Evolutionary conservation across 2,329 filamentous ascomycete genomes (phyloP), one percentile per base, ranked within the genome.

Genomic region (Pyricularia grisea): DNA sequence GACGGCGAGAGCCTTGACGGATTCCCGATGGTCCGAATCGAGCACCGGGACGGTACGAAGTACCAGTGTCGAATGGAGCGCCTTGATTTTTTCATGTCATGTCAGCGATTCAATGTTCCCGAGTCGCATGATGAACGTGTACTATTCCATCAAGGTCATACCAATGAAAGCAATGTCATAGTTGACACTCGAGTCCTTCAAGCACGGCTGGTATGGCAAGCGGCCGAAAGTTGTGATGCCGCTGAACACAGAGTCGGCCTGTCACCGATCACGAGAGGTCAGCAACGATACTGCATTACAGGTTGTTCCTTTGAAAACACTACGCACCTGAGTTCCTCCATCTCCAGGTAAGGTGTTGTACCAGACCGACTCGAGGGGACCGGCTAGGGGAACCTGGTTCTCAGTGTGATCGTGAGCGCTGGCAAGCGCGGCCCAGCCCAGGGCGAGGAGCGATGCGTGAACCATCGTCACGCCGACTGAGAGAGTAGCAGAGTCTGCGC

Each of bases 141-240:
- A 6, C 23, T 7, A 30, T 17, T 63, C 11, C n/a, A 17, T 27
- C 10, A 3, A 20, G 17, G 25, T 14, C 36, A 10, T 72, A 90
- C 91, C 92, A 67, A 95, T 87, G 78, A 96, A 95, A 1, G 92
- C 92, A 78, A 96, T 94, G 72, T 96, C 92, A 74, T 91, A 96
- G 74, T 89, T 87, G 72, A 90, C 88, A 30, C 88, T 84, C 60
- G 87, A 84, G 71, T 85, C 89, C n/a, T 86, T 82, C 4, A 96
- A 82, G 76, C 92, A 96, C 3, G 91, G 91, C 70, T 85, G 87
- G 79, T 96, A 95, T 6, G 89, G 88, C 61, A 95, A 81, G 67
- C 92, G 88, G 12, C 92, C 92, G 76, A 95, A 95, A 9, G 92
- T 96, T 0, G 90, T 91, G 75, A 96, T 95, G 31, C 92, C 92